Percentiles rank a stretch among this genome's conserved stretches.
Conservation (phyloP, 2,329 filamentous ascomycete species). For the Allantophomopsis cytisporea region DNA sequence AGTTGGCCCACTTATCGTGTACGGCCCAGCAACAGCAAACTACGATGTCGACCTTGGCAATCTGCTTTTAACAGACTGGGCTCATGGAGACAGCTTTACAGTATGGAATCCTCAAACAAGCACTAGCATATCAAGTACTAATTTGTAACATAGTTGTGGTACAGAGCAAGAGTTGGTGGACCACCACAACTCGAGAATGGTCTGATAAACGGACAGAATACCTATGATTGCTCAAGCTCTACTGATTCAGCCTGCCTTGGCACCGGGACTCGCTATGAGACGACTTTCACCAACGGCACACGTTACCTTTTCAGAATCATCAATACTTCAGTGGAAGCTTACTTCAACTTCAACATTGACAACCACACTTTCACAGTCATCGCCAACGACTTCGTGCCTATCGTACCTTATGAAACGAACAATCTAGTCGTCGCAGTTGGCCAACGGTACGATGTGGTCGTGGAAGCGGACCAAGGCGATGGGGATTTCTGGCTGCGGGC, state of each 20-base stretch:
- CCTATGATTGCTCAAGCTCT: conserved; percentile 32
- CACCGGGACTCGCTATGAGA: conserved; percentile 35
- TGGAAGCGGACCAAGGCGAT: conserved; percentile 5
- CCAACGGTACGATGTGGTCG: conserved; percentile 18
- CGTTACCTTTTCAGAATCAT: conserved; percentile 31
- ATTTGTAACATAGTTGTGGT: too few relatives aligned
- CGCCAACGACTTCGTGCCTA: conserved; percentile 40
- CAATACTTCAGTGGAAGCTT: conserved; percentile 27
- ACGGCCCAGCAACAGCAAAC: conserved; percentile 40
- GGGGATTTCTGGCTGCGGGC: conserved; percentile 45
- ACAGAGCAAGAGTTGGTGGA: too few relatives aligned
- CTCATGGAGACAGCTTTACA: conserved; percentile 5
- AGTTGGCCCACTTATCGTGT: conserved; percentile 44
- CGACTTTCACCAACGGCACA: conserved; percentile 25
- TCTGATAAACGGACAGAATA: conserved; percentile 49
- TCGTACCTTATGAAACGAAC: conserved; percentile 35
- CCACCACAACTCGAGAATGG: conserved; percentile 32
- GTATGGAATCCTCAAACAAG: too few relatives aligned
- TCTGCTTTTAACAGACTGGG: conserved; percentile 17
- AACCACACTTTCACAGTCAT: conserved; percentile 43
- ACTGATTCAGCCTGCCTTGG: conserved; percentile 27
- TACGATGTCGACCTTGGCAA: conserved; percentile 33
- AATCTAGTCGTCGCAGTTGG: conserved; percentile 10
- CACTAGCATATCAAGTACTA: too few relatives aligned
- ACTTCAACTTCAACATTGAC: conserved; percentile 31